phyloP scores from a whole-genome alignment of 176 grass and related monocot genomes.

The Phyllostachys edulis region DNA sequence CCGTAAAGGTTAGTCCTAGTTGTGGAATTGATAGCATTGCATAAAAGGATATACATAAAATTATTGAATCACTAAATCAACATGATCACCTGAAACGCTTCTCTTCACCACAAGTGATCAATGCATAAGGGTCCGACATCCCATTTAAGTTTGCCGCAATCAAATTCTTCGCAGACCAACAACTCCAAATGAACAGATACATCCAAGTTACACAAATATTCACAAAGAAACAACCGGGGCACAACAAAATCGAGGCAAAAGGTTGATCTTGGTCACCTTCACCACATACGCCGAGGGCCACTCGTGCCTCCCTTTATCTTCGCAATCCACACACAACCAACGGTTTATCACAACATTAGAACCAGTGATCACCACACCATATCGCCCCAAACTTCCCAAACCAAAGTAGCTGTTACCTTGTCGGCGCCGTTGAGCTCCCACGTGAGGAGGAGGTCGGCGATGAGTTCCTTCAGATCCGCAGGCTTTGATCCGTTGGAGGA shows the following conservation, averaged over 20 bases:
- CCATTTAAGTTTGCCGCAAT: slow-evolving; percentile 91
- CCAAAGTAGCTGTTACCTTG: slow-evolving; percentile 38
- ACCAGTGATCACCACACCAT: not conserved
- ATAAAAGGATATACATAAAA: not conserved
- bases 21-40: not conserved
- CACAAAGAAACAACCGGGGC: not conserved
- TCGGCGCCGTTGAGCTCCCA: slow-evolving; percentile 29
- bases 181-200: slow-evolving; percentile 63
- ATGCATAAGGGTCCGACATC: slow-evolving; percentile 90
- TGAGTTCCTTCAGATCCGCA: too few species aligned
- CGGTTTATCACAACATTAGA: slow-evolving; percentile 13
- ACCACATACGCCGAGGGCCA: slow-evolving; percentile 70
- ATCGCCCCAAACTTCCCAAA: not conserved
- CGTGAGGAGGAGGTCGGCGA: not conserved
- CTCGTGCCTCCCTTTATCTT: slow-evolving; percentile 50
- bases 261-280: slow-evolving; percentile 59
- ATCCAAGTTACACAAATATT: slow-evolving; percentile 20
- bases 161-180: slow-evolving; percentile 89
- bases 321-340: slow-evolving; percentile 22
- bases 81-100: slow-evolving; percentile 87
- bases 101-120: slow-evolving; percentile 88
- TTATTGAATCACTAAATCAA: not conserved
- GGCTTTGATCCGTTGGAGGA: too few species aligned
- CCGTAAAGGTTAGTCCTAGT: too few species aligned
- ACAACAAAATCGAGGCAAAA: slow-evolving; percentile 24